phyloP scores from a whole-genome alignment of 352 stramenopile genomes.

The Phytophthora uliginosa region DNA sequence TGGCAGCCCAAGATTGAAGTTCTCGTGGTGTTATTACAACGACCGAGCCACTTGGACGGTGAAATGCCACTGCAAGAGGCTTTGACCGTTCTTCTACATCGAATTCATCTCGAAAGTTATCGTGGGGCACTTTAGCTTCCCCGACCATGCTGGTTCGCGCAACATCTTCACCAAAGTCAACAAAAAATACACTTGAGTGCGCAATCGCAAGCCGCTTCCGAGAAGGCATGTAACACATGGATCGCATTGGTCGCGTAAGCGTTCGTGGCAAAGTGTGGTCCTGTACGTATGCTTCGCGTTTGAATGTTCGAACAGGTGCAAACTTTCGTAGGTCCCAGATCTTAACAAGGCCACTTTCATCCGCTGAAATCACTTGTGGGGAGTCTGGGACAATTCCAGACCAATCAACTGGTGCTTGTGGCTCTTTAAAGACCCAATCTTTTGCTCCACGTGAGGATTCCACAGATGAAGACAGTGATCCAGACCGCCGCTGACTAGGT shows the following conservation, averaged over 20 bases:
- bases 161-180: slow-evolving; percentile 39
- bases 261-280: slow-evolving; percentile 23
- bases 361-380: slow-evolving; percentile 61
- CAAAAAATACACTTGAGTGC: slow-evolving; percentile 65
- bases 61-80: slow-evolving; percentile 45
- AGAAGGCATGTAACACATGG: slow-evolving; percentile 59
- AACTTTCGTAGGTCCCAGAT: slow-evolving; percentile 60
- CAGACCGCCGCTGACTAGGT: slow-evolving; percentile 63
- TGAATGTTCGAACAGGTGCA: slow-evolving; percentile 42
- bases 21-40: slow-evolving; percentile 42
- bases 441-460: slow-evolving; percentile 70
- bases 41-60: slow-evolving; percentile 36
- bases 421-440: slow-evolving; percentile 56
- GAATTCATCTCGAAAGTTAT: not conserved
- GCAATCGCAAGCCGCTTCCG: slow-evolving; percentile 54
- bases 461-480: slow-evolving; percentile 69
- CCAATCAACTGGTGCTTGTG: slow-evolving; percentile 63
- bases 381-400: slow-evolving; percentile 56
- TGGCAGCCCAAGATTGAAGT: slow-evolving; percentile 40
- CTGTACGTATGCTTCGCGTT: slow-evolving; percentile 43
- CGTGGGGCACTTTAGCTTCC: not conserved
- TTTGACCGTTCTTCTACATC: slow-evolving; percentile 43
- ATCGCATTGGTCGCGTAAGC: slow-evolving; percentile 35
- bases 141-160: not conserved
- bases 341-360: slow-evolving; percentile 61